A percentile compares a stretch with the other conserved stretches of the same genome.
Conservation (phyloP, 108 stramenopile species). For the Cyclotella kingstonii region DNA sequence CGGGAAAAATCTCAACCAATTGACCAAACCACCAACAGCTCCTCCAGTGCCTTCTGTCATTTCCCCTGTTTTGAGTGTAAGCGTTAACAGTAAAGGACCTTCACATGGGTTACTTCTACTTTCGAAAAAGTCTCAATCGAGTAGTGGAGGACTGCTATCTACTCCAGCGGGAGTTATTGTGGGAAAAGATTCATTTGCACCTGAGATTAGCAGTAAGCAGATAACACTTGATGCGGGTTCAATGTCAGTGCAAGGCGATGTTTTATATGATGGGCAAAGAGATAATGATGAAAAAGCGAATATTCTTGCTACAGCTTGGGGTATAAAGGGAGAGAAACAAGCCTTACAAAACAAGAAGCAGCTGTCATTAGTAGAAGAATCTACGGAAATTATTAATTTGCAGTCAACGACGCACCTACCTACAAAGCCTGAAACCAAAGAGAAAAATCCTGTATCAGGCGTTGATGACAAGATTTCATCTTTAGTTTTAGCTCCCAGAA, state of each 20-base stretch:
- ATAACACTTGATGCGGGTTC: slow-evolving; percentile 36
- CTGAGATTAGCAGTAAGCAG: slow-evolving; percentile 29
- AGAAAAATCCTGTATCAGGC: background rate
- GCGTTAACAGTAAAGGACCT: slow-evolving; percentile 19
- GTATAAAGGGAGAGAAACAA: slow-evolving; percentile 23
- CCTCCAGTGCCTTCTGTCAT: slow-evolving; percentile 43
- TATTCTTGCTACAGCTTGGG: slow-evolving; percentile 22
- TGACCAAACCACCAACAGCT: slow-evolving; percentile 63
- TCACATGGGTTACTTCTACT: slow-evolving; percentile 75
- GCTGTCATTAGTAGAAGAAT: background rate
- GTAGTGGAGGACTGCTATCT: slow-evolving; percentile 23
- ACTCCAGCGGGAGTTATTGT: slow-evolving; percentile 35
- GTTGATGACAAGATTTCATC: slow-evolving; percentile 6
- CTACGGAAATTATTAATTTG: slow-evolving; percentile 8
- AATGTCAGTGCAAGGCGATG: slow-evolving; percentile 25
- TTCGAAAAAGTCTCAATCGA: slow-evolving; percentile 63
- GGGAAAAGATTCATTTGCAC: background rate
- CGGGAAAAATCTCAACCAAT: slow-evolving; percentile 85
- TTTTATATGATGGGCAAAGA: background rate
- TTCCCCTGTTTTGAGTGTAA: slow-evolving; percentile 14
- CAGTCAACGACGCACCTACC: background rate
- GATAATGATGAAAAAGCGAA: slow-evolving; percentile 1
- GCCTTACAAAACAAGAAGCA: background rate
- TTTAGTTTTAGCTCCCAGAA: slow-evolving; percentile 16
- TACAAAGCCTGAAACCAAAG: background rate